phyloP scores from a whole-genome alignment of 2,329 filamentous ascomycete genomes.

The Stylonectria norvegica region DNA sequence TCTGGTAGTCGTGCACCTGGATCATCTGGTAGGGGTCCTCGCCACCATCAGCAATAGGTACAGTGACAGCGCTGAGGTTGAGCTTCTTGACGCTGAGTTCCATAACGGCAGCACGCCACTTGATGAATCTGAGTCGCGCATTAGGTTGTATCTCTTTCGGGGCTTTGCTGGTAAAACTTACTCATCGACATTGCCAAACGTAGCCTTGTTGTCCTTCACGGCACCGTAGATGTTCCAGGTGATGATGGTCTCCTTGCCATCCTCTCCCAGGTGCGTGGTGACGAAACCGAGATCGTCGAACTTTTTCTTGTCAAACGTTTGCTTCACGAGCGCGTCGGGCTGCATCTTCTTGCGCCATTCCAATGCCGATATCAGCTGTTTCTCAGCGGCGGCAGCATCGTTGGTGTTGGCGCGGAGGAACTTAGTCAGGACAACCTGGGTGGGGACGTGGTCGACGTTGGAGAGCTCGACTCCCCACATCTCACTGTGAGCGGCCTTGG shows the following conservation, averaged over 20 bases:
- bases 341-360: conserved; percentile 78
- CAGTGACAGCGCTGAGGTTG: conserved; percentile 63
- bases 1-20: conserved; percentile 91
- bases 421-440: conserved; percentile 84
- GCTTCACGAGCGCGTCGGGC: conserved; percentile 62
- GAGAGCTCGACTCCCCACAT: conserved; percentile 81
- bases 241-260: conserved; percentile 60
- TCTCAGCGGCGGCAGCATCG: conserved; percentile 67
- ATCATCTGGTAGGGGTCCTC: conserved; percentile 85
- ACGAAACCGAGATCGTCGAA: conserved; percentile 80
- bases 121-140: conserved; percentile 65
- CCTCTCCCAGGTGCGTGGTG: conserved; percentile 61
- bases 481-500: conserved; percentile 62
- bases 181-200: conserved; percentile 80
- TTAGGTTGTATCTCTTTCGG: no score
- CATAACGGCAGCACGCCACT: conserved; percentile 89
- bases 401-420: conserved; percentile 87
- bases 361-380: conserved; percentile 75
- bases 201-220: conserved; percentile 77
- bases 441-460: conserved; percentile 61
- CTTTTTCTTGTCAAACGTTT: conserved; percentile 63
- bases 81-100: conserved; percentile 77
- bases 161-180: no score
- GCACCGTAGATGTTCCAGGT: conserved; percentile 94
- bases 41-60: conserved; percentile 68